A percentile compares a stretch with the other conserved stretches of the same genome.
Conservation (phyloP, 2,329 filamentous ascomycete species). For the Hypocrella siamensis region DNA sequence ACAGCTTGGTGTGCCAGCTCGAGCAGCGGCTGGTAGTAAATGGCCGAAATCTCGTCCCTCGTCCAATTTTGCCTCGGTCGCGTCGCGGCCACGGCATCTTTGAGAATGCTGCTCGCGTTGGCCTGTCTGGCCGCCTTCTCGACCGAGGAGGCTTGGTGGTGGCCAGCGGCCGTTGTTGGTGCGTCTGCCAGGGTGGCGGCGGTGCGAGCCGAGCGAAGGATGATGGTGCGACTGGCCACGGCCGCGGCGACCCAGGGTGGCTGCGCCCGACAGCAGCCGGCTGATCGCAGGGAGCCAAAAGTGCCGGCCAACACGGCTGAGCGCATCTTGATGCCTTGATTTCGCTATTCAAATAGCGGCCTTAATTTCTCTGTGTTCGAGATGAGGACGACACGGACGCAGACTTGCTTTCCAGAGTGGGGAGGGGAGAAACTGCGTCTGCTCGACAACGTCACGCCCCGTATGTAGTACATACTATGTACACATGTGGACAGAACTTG, state of each 20-base stretch:
- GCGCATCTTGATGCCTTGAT: constrained; percentile 1
- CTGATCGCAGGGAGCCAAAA: constrained; percentile 3
- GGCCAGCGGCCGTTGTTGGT: constrained; percentile 3
- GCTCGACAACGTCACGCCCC: too few relatives aligned
- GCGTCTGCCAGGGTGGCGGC: constrained; percentile 7
- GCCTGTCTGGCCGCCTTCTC: constrained; percentile 3
- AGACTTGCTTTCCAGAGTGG: too few relatives aligned
- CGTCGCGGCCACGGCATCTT: constrained; percentile 41
- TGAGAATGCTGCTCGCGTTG: constrained; percentile 18
- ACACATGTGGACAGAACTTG: too few relatives aligned
- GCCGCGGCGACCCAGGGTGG: constrained; percentile 3
- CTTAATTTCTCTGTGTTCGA: too few relatives aligned
- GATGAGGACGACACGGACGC: too few relatives aligned
- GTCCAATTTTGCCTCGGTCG: constrained; percentile 62
- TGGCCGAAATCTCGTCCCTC: constrained; percentile 61
- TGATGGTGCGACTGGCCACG: neutral
- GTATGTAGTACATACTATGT: too few relatives aligned
- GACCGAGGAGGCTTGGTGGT: constrained; percentile 1
- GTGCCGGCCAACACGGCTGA: constrained; percentile 3
- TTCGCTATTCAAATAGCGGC: too few relatives aligned
- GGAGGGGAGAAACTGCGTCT: too few relatives aligned
- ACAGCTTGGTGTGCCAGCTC: constrained; percentile 64
- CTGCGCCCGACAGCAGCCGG: constrained; percentile 1
- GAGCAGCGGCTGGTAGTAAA: constrained; percentile 71
- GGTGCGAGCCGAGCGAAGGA: constrained; percentile 1